These are phyloP conservation scores for Neurospora discreta DNA, from an alignment of 495 filamentous ascomycete genomes.

Conservation along the genomic window DNA sequence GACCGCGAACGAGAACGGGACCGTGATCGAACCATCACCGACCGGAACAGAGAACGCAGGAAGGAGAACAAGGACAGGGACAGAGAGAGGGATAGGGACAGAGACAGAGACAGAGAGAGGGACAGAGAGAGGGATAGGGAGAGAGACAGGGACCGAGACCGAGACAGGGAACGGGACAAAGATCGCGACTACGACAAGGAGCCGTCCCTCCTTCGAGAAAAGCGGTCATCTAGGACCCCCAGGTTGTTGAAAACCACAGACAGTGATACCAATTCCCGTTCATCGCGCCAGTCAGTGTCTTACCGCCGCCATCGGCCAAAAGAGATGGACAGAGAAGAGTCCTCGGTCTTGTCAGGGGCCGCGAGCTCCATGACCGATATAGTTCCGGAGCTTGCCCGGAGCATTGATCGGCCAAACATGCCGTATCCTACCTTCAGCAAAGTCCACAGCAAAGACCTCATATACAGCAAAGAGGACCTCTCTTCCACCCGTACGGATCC, in stretches of 20 bases:
- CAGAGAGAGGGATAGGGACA: conserved; percentile 14
- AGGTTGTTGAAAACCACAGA: conserved; percentile 24
- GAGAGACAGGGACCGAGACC: not conserved
- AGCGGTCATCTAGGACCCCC: conserved; percentile 26
- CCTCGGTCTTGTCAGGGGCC: conserved; percentile 12
- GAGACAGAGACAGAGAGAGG: conserved; percentile 14
- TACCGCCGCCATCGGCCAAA: conserved; percentile 29
- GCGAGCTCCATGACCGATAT: conserved; percentile 33
- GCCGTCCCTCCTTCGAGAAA: conserved; percentile 4
- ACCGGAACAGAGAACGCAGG: conserved; percentile 7
- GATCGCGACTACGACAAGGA: conserved; percentile 7
- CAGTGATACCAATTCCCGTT: conserved; percentile 17
- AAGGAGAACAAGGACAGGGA: conserved; percentile 10
- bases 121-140: not conserved
- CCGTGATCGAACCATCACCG: conserved; percentile 1
- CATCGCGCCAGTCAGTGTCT: conserved; percentile 17
- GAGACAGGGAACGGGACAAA: conserved; percentile 8
- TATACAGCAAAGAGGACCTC: conserved; percentile 51
- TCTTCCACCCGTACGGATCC: conserved; percentile 36
- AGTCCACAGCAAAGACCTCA: conserved; percentile 73
- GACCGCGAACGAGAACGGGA: conserved; percentile 8
- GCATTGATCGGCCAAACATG: conserved; percentile 43
- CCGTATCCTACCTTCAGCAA: conserved; percentile 85
- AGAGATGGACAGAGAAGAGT: conserved; percentile 29
- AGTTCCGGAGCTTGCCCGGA: conserved; percentile 38